phyloP scores from a whole-genome alignment of 768 basidiomycete genomes.

The Termitomyces sp. region DNA sequence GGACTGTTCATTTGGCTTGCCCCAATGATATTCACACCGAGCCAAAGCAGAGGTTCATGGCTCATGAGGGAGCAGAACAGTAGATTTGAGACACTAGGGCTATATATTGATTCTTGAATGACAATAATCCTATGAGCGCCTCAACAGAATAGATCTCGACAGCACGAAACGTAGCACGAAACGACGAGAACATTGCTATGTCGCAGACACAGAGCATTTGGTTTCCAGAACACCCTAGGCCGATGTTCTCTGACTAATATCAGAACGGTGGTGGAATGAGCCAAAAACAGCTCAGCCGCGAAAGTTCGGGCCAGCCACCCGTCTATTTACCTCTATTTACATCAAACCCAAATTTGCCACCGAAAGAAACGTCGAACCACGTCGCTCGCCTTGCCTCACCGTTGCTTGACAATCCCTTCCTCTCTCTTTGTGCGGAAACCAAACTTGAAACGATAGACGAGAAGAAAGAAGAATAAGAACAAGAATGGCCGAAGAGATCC shows the following conservation, averaged over 20 bases:
- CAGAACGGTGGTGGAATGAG: background rate
- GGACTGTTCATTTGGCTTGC: too few species aligned
- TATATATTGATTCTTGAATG: too few species aligned
- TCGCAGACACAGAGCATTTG: background rate
- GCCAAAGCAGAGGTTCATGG: too few species aligned
- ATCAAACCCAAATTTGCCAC: slow-evolving; percentile 17
- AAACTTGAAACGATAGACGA: background rate
- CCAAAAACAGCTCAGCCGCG: background rate
- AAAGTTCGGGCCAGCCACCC: slow-evolving; percentile 11
- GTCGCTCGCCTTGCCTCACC: slow-evolving; percentile 11
- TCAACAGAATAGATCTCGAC: background rate
- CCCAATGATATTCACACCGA: too few species aligned
- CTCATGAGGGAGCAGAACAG: too few species aligned
- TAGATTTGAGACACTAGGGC: too few species aligned
- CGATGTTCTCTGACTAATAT: background rate
- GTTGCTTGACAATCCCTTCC: slow-evolving; percentile 1
- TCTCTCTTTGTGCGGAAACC: background rate
- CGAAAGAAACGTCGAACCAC: slow-evolving; percentile 16
- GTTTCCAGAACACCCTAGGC: background rate
- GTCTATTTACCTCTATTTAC: slow-evolving; percentile 17
- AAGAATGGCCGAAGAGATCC: slow-evolving; percentile 65
- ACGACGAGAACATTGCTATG: background rate
- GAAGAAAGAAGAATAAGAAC: background rate
- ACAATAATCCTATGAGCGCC: background rate
- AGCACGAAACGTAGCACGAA: background rate